Percentiles rank a stretch among this genome's conserved stretches.
Conservation (phyloP, 768 basidiomycete genomes). For the Aureoboletus auriporus region DNA sequence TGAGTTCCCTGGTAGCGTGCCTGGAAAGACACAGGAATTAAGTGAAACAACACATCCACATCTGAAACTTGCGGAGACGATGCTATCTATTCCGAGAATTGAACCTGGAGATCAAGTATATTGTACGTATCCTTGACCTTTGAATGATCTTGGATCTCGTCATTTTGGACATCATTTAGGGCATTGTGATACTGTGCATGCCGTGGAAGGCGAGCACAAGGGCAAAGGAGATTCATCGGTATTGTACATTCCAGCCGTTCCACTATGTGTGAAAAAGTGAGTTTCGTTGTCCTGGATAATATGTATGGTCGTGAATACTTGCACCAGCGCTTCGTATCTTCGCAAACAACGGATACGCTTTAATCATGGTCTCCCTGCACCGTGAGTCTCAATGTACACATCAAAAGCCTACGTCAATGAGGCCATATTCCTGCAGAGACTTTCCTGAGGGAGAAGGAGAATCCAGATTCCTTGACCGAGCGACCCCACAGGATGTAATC, state of each 20-base stretch:
- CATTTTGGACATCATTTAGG: constrained; percentile 24
- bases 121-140: constrained; percentile 31
- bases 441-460: constrained; percentile 53
- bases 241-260: constrained; percentile 53
- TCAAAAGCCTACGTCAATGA: not conserved
- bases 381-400: constrained; percentile 30
- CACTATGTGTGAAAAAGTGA: constrained; percentile 48
- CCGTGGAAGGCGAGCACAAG: constrained; percentile 46
- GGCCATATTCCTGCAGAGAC: constrained; percentile 31
- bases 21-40: constrained; percentile 54
- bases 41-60: constrained; percentile 59
- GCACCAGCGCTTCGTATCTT: constrained; percentile 42
- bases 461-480: constrained; percentile 39
- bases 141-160: not conserved
- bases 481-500: constrained; percentile 30
- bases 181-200: constrained; percentile 55
- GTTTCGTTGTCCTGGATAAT: constrained; percentile 1
- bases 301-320: not conserved
- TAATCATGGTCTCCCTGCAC: constrained; percentile 43
- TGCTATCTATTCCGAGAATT: constrained; percentile 56
- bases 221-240: constrained; percentile 52
- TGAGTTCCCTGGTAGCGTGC: constrained; percentile 51
- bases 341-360: constrained; percentile 48
- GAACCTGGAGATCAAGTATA: constrained; percentile 64
- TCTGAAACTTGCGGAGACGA: constrained; percentile 48